Conservation (phyloP, 768 basidiomycete species). For the Rubroboletus satanas region DNA sequence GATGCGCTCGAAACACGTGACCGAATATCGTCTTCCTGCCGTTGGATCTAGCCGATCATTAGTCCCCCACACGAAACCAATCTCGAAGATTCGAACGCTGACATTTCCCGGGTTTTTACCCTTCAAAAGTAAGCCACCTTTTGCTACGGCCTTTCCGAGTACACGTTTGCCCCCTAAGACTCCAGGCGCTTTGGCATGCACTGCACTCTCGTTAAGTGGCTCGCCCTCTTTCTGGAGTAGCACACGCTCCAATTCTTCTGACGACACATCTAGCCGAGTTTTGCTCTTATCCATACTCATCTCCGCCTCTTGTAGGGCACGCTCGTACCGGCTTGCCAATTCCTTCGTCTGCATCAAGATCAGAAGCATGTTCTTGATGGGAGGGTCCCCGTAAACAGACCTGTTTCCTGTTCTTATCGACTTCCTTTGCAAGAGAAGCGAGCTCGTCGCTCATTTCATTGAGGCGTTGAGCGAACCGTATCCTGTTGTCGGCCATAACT, state of each 20-base stretch:
- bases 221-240: conserved; percentile 95
- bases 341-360: conserved; percentile 75
- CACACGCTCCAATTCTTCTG: conserved; percentile 91
- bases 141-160: conserved; percentile 88
- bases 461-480: conserved; percentile 80
- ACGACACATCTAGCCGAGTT: conserved; percentile 77
- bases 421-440: conserved; percentile 76
- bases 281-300: conserved; percentile 84
- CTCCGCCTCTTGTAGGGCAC: conserved; percentile 85
- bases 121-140: conserved; percentile 84
- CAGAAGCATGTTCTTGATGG: not conserved
- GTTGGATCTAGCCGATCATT: conserved; percentile 55
- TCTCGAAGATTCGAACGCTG: conserved; percentile 6
- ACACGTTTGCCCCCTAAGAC: conserved; percentile 71
- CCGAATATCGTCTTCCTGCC: conserved; percentile 94
- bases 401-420: conserved; percentile 91
- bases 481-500: conserved; percentile 80
- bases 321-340: conserved; percentile 82
- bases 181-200: conserved; percentile 57
- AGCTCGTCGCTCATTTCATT: conserved; percentile 99
- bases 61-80: conserved; percentile 6
- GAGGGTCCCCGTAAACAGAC: conserved; percentile 37
- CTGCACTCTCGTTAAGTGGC: conserved; percentile 73
- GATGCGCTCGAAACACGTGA: conserved; percentile 79
- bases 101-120: conserved; percentile 92